Base-by-base conservation (phyloP, 441 rosid species). In the Adansonia madagascariensis region DNA sequence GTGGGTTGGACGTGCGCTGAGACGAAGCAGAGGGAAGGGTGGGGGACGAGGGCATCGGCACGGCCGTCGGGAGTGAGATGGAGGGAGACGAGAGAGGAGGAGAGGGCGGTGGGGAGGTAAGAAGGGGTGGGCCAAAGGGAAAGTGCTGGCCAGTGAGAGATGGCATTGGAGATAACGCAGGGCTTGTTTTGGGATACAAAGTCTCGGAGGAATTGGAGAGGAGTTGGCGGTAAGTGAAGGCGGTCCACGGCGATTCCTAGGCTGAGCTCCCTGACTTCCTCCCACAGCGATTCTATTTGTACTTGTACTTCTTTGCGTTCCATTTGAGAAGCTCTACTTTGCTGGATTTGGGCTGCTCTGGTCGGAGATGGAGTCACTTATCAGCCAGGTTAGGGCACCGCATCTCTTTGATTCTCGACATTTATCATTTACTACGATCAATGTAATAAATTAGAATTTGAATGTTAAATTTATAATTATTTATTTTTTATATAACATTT, bases 151-250 rank as follows among this genome's bases (percentile, higher is more conserved):
- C 97, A 93, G 65, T 91, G 91, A 71, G 86, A 24, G 56, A 81
- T 80, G 77, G 92, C 91, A 56, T 89, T 86, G 80, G 94, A 87
- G 83, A 93, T 89, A 49, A 91, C 65, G 84, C 97, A 94, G 59
- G 97, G 98, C 76, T 88, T 92, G 89, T 84, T 94, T 63, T 84
- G 90, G 41, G 95, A 90, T 3, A 94, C 93, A 75, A 82, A 88
- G 70, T 85, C 84, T 50, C 97, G 77, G 18, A 91, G 86, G 84
- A 94, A 92, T n/a, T 83, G 80, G 12, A 92, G 82, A 0, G 97
- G 90, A 20, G 90, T 66, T 17, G 97, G 97, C 0, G 92, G 80
- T 4, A 88, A 81, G 4, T 80, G 59, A 10, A 94, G 84, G 22
- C 82, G 86, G 18, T 88, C 87, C 14, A 91, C 79, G 41, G 75